Percentiles rank a stretch among this genome's conserved stretches.
Conservation (phyloP, 805 yeast genomes). For the Candida peoriensis region DNA sequence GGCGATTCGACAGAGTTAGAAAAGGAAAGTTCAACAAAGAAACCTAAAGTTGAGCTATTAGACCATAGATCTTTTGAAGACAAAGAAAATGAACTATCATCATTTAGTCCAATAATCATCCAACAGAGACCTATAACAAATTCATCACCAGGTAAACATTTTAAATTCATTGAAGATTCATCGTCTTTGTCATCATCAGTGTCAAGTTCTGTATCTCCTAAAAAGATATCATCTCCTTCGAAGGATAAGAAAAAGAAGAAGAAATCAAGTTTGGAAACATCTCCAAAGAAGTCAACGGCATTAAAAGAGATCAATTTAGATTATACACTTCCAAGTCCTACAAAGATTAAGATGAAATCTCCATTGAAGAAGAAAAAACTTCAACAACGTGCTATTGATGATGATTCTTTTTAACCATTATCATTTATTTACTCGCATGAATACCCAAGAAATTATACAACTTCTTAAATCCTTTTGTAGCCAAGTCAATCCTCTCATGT, state of each 20-base stretch:
- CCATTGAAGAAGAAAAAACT: slow-evolving; percentile 15
- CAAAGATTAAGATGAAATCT: slow-evolving; percentile 9
- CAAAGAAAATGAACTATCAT: slow-evolving; percentile 9
- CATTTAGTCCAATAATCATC: slow-evolving; percentile 16
- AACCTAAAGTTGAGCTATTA: not conserved
- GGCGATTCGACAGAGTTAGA: not conserved
- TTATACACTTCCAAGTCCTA: slow-evolving; percentile 6
- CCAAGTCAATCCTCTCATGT: too few relatives aligned
- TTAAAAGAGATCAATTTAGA: slow-evolving; percentile 14
- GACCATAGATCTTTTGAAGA: slow-evolving; percentile 3
- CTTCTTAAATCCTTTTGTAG: too few relatives aligned
- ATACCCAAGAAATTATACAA: too few relatives aligned
- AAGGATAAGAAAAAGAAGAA: slow-evolving; percentile 1
- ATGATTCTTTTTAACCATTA: too few relatives aligned
- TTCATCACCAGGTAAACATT: slow-evolving; percentile 4
- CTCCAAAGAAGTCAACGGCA: slow-evolving; percentile 14
- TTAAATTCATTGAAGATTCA: not conserved
- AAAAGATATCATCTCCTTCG: slow-evolving; percentile 1
- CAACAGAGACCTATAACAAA: slow-evolving; percentile 1
- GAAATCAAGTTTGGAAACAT: slow-evolving; percentile 2
- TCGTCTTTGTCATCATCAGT: slow-evolving; percentile 1
- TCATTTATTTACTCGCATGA: too few relatives aligned
- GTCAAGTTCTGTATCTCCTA: slow-evolving; percentile 9
- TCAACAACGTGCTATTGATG: slow-evolving; percentile 9
- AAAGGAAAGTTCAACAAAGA: not conserved